These are phyloP conservation scores for Backusella luteola DNA, from an alignment of 192 early-diverging fungal species.

Conservation along the genomic window DNA sequence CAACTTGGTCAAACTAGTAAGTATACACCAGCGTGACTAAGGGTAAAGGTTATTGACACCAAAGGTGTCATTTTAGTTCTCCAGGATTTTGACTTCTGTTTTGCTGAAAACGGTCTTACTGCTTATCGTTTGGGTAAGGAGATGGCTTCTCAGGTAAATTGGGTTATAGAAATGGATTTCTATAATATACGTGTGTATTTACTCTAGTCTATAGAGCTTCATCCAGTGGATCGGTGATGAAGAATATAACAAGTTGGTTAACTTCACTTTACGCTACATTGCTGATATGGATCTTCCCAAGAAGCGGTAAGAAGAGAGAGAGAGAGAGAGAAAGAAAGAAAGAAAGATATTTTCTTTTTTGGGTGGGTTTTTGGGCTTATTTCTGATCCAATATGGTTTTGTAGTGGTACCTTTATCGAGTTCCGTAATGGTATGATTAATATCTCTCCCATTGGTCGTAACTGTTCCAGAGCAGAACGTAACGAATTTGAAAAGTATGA, in stretches of 20 bases:
- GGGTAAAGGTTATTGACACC: not conserved
- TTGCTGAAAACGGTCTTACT: constrained; percentile 97
- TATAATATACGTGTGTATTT: not conserved
- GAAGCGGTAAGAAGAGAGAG: constrained; percentile 70
- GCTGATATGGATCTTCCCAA: constrained; percentile 91
- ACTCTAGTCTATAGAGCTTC: constrained; percentile 72
- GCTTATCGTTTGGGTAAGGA: constrained; percentile 78
- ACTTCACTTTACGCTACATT: constrained; percentile 93
- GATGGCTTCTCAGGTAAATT: constrained; percentile 63
- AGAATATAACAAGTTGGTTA: constrained; percentile 85
- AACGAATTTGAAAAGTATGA: constrained; percentile 92
- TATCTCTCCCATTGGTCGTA: constrained; percentile 94
- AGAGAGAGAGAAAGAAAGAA: not conserved
- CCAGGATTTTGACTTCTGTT: constrained; percentile 90
- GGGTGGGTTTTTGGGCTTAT: not conserved
- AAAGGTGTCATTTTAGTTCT: constrained; percentile 50
- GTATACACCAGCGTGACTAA: not conserved
- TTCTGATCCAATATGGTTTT: not conserved
- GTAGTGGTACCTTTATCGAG: constrained; percentile 94
- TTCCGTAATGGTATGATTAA: constrained; percentile 99
- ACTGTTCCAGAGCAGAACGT: constrained; percentile 86
- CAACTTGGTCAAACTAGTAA: constrained; percentile 86
- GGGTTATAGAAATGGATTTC: not conserved
- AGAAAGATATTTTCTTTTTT: not conserved
- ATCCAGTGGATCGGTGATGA: constrained; percentile 91